phyloP scores from a whole-genome alignment of 2,329 filamentous ascomycete genomes.

The Fusarium mexicanum region DNA sequence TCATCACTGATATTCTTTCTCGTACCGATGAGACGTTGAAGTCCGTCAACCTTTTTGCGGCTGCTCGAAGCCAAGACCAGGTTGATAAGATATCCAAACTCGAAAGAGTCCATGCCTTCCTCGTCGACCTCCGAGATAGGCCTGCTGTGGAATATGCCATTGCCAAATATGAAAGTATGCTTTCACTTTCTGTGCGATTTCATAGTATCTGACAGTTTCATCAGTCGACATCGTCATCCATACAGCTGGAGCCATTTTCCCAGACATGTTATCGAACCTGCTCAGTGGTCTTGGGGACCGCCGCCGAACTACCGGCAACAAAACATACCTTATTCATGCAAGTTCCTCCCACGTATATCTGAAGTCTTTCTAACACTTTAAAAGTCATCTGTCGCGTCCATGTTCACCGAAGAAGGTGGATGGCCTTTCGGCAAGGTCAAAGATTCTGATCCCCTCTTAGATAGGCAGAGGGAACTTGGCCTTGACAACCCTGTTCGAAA shows the following conservation, averaged over 20 bases:
- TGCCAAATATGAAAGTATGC: slow-evolving; percentile 41
- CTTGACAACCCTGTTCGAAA: slow-evolving; percentile 41
- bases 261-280: slow-evolving; percentile 40
- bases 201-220: not conserved
- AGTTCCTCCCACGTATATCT: not conserved
- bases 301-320: slow-evolving; percentile 36
- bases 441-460: slow-evolving; percentile 45
- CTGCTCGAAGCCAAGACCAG: slow-evolving; percentile 48
- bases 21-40: slow-evolving; percentile 36
- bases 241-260: slow-evolving; percentile 46
- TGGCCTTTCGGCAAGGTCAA: slow-evolving; percentile 46
- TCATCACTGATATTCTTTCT: slow-evolving; percentile 47
- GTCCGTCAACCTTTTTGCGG: slow-evolving; percentile 43
- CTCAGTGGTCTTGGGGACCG: slow-evolving; percentile 48
- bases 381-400: slow-evolving; percentile 44
- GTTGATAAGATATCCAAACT: slow-evolving; percentile 44
- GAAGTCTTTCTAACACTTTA: not conserved
- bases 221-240: slow-evolving; percentile 51
- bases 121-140: slow-evolving; percentile 47
- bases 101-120: slow-evolving; percentile 42
- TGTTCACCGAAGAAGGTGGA: slow-evolving; percentile 43
- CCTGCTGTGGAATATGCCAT: slow-evolving; percentile 33
- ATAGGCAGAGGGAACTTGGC: slow-evolving; percentile 44
- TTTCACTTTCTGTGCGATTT: accelerated
- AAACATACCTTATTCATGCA: slow-evolving; percentile 49